Evolutionary conservation across 2,329 filamentous ascomycete species (phyloP).

Genomic region (Westerdykella ornata): DNA sequence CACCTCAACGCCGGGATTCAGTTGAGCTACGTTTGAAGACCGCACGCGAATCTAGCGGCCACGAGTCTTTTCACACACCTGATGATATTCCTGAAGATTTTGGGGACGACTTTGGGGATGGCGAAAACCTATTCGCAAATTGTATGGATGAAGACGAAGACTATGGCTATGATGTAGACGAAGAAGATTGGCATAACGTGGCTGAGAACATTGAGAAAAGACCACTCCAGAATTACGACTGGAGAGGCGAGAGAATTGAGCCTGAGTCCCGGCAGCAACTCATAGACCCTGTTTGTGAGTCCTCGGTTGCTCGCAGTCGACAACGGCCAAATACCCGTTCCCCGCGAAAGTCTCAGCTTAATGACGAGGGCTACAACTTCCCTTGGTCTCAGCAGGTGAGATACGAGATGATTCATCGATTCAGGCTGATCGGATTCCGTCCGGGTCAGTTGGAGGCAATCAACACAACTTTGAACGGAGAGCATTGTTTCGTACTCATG

Average conservation of each 20-base stretch:
- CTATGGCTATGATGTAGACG: constrained; percentile 3
- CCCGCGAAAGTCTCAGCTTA: constrained; percentile 24
- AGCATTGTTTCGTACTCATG: constrained; percentile 94
- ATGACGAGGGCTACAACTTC: constrained; percentile 28
- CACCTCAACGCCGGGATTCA: constrained; percentile 16
- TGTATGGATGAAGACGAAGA: constrained; percentile 17
- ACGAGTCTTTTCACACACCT: constrained; percentile 10
- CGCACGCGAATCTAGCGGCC: constrained; percentile 4
- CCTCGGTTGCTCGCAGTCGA: constrained; percentile 16
- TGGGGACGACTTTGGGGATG: constrained; percentile 20
- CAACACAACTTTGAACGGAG: constrained; percentile 79
- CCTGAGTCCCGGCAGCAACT: constrained; percentile 7
- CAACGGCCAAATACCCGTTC: constrained; percentile 15
- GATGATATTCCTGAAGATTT: constrained; percentile 19
- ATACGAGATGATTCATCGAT: constrained; percentile 70
- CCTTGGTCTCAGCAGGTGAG: constrained; percentile 85
- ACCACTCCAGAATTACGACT: constrained; percentile 21
- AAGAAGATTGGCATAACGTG: constrained; percentile 18
- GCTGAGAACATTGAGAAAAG: constrained; percentile 38
- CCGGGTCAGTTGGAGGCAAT: constrained; percentile 92
- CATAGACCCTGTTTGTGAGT: constrained; percentile 30
- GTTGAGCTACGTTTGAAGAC: constrained; percentile 4
- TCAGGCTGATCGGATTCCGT: constrained; percentile 79
- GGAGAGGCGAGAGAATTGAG: constrained; percentile 24
- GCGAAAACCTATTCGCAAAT: constrained; percentile 17